phyloP scores from a whole-genome alignment of 2,329 filamentous ascomycete species.

The Neoarthrinium moseri region DNA sequence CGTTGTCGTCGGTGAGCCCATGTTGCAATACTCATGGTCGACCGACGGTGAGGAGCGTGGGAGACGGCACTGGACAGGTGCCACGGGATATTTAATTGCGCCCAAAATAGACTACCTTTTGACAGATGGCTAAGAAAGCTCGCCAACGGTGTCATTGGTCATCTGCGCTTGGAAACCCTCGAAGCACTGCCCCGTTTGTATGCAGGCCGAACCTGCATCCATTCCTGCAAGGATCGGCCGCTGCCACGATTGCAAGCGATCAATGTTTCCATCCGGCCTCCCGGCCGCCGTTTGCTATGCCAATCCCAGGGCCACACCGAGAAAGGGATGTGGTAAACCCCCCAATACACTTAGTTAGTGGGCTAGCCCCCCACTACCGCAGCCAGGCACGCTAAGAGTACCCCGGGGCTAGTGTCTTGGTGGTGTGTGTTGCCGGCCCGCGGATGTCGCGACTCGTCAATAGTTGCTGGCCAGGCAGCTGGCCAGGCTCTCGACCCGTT shows the following conservation, averaged over 20 bases:
- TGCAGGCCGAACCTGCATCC: not conserved
- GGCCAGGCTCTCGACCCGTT: too few relatives aligned
- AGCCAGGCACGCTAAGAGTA: too few relatives aligned
- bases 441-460: too few relatives aligned
- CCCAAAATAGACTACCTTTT: constrained; percentile 1
- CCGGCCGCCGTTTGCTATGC: too few relatives aligned
- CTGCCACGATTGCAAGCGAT: not conserved
- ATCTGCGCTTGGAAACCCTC: too few relatives aligned
- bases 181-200: constrained; percentile 3
- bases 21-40: not conserved
- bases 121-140: not conserved
- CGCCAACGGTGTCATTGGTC: constrained; percentile 1
- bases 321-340: too few relatives aligned
- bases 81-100: constrained; percentile 4
- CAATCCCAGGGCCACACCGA: too few relatives aligned
- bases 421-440: too few relatives aligned
- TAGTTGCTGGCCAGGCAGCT: too few relatives aligned
- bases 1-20: constrained; percentile 7
- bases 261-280: not conserved
- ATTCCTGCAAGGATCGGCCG: constrained; percentile 6
- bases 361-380: too few relatives aligned
- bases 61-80: not conserved
- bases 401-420: too few relatives aligned
- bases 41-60: not conserved
- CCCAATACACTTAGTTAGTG: too few relatives aligned